Conservation (phyloP, 495 filamentous ascomycete species). For the Jackrogersella multiformis region DNA sequence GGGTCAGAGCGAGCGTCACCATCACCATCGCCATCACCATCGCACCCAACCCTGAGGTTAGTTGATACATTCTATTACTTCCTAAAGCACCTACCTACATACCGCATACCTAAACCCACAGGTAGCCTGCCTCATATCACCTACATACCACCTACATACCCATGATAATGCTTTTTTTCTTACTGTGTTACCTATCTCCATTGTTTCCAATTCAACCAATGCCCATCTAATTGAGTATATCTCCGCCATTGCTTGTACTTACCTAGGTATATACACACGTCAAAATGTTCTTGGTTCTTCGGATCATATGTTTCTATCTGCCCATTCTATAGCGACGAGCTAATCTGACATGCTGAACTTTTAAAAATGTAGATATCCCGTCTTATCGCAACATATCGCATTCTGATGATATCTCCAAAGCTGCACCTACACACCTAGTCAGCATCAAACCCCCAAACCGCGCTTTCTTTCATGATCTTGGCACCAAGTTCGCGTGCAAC, state of each 20-base stretch:
- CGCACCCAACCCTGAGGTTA: slow-evolving; percentile 36
- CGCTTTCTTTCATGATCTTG: slow-evolving; percentile 36
- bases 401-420: slow-evolving; percentile 35
- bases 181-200: slow-evolving; percentile 17
- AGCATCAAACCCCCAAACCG: slow-evolving; percentile 20
- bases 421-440: slow-evolving; percentile 10
- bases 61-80: slow-evolving; percentile 10
- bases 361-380: slow-evolving; percentile 24
- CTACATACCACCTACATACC: not conserved
- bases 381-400: slow-evolving; percentile 34
- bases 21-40: too few relatives aligned
- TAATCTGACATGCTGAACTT: slow-evolving; percentile 32
- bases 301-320: slow-evolving; percentile 16
- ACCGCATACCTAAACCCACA: not conserved
- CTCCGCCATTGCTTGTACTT: slow-evolving; percentile 24
- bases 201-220: slow-evolving; percentile 37
- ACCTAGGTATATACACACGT: slow-evolving; percentile 5
- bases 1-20: slow-evolving; percentile 21
- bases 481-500: slow-evolving; percentile 43
- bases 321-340: slow-evolving; percentile 5
- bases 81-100: not conserved
- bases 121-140: not conserved
- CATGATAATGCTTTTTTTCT: not conserved
- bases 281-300: slow-evolving; percentile 14
- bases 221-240: slow-evolving; percentile 3